Conservation (phyloP, 306 rosid genomes). For the Quillaja saponaria region DNA sequence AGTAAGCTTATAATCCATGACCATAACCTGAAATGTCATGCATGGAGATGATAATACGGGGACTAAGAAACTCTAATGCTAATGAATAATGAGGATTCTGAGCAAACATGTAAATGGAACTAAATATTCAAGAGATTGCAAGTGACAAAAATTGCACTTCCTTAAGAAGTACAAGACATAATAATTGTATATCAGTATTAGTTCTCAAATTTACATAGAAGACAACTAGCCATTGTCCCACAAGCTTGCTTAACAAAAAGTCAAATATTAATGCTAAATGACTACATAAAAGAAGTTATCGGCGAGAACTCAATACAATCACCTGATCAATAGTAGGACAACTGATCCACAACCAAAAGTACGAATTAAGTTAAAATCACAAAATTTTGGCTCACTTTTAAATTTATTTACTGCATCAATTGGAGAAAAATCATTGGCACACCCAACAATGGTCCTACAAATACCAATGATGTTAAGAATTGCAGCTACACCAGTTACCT, state of each 20-base stretch:
- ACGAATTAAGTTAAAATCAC: background rate
- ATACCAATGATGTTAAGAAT: too few relatives aligned
- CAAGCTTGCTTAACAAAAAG: constrained; percentile 10
- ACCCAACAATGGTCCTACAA: too few relatives aligned
- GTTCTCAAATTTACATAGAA: too few relatives aligned
- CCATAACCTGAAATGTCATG: constrained; percentile 73
- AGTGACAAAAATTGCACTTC: constrained; percentile 2
- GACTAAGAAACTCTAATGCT: constrained; percentile 8
- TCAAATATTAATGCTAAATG: constrained; percentile 10
- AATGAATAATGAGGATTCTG: background rate
- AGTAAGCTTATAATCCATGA: constrained; percentile 90
- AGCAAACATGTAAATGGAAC: background rate
- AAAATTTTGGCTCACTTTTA: too few relatives aligned
- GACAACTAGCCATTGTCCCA: background rate
- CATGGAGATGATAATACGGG: constrained; percentile 14
- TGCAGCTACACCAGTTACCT: constrained; percentile 45
- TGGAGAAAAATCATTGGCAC: too few relatives aligned
- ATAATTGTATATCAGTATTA: too few relatives aligned
- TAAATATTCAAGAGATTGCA: constrained; percentile 6
- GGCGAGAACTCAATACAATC: background rate
- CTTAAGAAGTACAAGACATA: background rate
- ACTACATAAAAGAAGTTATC: background rate
- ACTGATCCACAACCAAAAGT: background rate
- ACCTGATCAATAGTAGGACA: constrained; percentile 3
- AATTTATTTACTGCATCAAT: too few relatives aligned